Evolutionary conservation across 75 land plant genomes (phyloP).

Genomic region (Cryptomeria japonica): DNA sequence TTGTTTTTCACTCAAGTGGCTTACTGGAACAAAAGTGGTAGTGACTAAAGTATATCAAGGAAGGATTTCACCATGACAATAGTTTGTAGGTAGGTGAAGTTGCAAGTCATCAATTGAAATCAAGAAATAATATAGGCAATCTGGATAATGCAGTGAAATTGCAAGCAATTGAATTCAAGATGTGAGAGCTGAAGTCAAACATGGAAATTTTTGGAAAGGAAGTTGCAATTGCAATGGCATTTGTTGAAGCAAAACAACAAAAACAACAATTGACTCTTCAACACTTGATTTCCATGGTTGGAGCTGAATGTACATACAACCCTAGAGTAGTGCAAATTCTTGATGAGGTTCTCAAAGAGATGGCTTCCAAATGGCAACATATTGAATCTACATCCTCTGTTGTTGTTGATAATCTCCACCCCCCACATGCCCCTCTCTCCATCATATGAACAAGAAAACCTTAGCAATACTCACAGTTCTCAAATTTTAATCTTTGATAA

Average conservation of each 20-base stretch:
- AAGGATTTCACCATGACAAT: too few species aligned
- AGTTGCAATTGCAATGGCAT: constrained; percentile 85
- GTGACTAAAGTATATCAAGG: too few species aligned
- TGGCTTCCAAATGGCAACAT: too few species aligned
- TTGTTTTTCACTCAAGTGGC: too few species aligned
- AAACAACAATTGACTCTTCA: constrained; percentile 92
- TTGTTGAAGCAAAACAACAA: constrained; percentile 84
- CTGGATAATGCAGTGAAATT: constrained; percentile 53
- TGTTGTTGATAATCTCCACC: too few species aligned
- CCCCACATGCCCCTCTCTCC: too few species aligned
- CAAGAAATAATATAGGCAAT: constrained; percentile 57
- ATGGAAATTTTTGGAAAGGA: constrained; percentile 82
- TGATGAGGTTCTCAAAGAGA: too few species aligned
- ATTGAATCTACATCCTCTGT: too few species aligned
- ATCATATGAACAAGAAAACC: too few species aligned
- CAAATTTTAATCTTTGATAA: too few species aligned
- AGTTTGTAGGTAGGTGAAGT: constrained; percentile 81
- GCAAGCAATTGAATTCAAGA: constrained; percentile 74
- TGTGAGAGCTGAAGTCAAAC: constrained; percentile 71
- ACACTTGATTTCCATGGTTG: constrained; percentile 76
- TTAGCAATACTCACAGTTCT: too few species aligned
- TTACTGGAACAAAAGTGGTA: too few species aligned
- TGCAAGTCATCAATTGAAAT: constrained; percentile 59
- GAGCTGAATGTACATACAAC: constrained; percentile 74
- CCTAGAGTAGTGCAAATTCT: constrained; percentile 52